A percentile compares a stretch with the other conserved stretches of the same genome.
phyloP scores from a whole-genome alignment of 2,329 filamentous ascomycete species.

The Westerdykella sp. region DNA sequence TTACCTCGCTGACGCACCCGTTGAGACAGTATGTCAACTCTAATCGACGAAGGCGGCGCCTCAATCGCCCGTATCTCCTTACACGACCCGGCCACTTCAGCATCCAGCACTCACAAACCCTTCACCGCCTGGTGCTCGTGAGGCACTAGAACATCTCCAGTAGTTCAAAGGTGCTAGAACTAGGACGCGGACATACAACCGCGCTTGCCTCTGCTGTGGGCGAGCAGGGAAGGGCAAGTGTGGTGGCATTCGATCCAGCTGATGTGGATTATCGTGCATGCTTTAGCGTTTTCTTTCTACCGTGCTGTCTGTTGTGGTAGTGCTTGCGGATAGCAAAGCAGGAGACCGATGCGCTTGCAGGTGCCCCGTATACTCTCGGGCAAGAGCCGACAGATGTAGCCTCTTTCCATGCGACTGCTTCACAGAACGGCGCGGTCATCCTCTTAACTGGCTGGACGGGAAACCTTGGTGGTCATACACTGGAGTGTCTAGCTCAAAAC shows the following conservation, averaged over 20 bases:
- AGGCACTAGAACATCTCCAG: constrained; percentile 14
- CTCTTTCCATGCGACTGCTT: too few relatives aligned
- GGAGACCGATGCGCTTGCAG: constrained; percentile 21
- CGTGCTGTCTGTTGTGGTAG: neutral
- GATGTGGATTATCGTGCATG: constrained; percentile 42
- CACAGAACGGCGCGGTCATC: constrained; percentile 9
- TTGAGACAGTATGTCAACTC: constrained; percentile 10
- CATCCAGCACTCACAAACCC: constrained; percentile 18
- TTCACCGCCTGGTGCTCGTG: constrained; percentile 18
- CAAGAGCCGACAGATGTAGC: constrained; percentile 20
- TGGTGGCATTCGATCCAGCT: constrained; percentile 51
- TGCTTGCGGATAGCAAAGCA: neutral
- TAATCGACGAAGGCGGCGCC: constrained; percentile 7
- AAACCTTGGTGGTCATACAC: constrained; percentile 34
- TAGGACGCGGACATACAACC: constrained; percentile 56
- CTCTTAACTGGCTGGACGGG: constrained; percentile 37
- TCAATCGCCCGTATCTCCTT: constrained; percentile 14
- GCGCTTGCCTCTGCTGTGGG: constrained; percentile 48
- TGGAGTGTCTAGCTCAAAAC: constrained; percentile 14
- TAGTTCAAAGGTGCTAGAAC: constrained; percentile 47
- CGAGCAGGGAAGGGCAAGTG: constrained; percentile 37
- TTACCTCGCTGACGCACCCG: neutral
- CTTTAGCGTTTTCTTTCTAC: constrained; percentile 1
- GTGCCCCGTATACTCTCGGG: constrained; percentile 44
- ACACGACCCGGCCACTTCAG: constrained; percentile 13